A percentile compares a stretch with the other conserved stretches of the same genome.
Evolutionary conservation across 495 filamentous ascomycete species (phyloP).

Genomic region (Penicillium crystallinum): DNA sequence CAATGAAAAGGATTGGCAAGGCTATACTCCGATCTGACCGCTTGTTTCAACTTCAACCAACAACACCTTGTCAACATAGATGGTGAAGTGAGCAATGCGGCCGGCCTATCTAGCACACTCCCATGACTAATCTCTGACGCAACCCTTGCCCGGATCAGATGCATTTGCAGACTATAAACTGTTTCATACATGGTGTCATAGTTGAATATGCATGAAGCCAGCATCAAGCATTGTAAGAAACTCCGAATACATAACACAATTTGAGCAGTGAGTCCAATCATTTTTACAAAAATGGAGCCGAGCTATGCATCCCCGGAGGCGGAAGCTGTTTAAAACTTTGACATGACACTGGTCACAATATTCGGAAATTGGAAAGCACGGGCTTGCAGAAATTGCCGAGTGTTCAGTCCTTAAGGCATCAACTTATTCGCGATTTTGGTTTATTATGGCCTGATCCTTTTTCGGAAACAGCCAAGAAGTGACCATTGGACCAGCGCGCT

Average conservation of each 20-base stretch:
- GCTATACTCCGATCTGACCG: not conserved
- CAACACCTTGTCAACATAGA: not conserved
- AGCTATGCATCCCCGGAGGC: not conserved
- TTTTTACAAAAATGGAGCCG: not conserved
- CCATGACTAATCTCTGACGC: not conserved
- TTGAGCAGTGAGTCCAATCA: not conserved
- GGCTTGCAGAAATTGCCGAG: not conserved
- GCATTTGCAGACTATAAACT: not conserved
- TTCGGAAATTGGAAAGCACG: conserved; percentile 4
- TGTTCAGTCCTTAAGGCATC: not conserved
- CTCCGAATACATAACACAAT: not conserved
- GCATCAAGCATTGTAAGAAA: not conserved
- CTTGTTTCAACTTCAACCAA: conserved; percentile 1
- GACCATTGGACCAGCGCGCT: not conserved
- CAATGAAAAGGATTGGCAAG: not conserved
- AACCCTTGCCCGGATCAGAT: not conserved
- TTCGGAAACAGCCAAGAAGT: not conserved
- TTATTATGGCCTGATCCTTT: not conserved
- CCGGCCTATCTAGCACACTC: not conserved
- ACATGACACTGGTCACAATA: not conserved
- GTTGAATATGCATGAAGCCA: not conserved
- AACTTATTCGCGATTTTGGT: not conserved
- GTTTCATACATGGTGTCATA: conserved; percentile 2
- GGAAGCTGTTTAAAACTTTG: not conserved
- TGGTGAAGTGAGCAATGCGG: not conserved